Conservation (phyloP, 2,329 filamentous ascomycete species). For the Aspergillus nomiae region DNA sequence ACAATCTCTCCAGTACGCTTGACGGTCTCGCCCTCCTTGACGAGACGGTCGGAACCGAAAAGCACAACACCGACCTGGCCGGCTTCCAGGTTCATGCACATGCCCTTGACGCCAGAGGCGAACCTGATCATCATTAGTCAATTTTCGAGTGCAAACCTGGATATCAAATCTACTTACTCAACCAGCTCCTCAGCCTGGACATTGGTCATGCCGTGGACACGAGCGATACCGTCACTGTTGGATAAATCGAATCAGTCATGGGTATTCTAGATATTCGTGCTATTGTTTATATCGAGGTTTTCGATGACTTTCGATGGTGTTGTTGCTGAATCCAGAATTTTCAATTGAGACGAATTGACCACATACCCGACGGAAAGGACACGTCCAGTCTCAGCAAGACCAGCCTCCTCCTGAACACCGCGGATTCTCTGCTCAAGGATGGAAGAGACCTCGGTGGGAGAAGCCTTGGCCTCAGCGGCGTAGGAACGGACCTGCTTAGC, state of each 20-base stretch:
- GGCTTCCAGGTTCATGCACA: conserved; percentile 99
- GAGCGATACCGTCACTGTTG: conserved; percentile 97
- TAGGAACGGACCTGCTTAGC: conserved; percentile 79
- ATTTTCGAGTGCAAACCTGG: conserved; percentile 20
- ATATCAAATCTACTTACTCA: conserved; percentile 69
- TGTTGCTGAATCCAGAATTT: conserved; percentile 33
- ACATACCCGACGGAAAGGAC: conserved; percentile 98
- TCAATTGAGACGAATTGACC: conserved; percentile 22
- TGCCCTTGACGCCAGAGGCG: conserved; percentile 99
- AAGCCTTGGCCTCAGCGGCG: conserved; percentile 89
- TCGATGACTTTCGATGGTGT: conserved; percentile 33
- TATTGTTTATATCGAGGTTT: conserved; percentile 21
- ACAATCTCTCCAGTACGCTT: conserved; percentile 99
- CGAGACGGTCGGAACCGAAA: conserved; percentile 99
- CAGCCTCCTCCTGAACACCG: conserved; percentile 95
- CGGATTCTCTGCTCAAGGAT: conserved; percentile 99
- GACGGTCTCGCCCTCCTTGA: conserved; percentile 99
- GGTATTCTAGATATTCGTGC: background rate
- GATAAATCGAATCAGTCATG: conserved; percentile 24
- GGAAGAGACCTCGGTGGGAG: conserved; percentile 97
- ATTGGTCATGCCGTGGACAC: conserved; percentile 99
- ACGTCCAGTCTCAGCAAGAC: conserved; percentile 96
- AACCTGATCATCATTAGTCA: conserved; percentile 64
- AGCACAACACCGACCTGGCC: conserved; percentile 99
- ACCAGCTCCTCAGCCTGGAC: conserved; percentile 99